Conservation (phyloP, 2,329 filamentous ascomycete genomes). For the Gliomastix tumulicola region DNA sequence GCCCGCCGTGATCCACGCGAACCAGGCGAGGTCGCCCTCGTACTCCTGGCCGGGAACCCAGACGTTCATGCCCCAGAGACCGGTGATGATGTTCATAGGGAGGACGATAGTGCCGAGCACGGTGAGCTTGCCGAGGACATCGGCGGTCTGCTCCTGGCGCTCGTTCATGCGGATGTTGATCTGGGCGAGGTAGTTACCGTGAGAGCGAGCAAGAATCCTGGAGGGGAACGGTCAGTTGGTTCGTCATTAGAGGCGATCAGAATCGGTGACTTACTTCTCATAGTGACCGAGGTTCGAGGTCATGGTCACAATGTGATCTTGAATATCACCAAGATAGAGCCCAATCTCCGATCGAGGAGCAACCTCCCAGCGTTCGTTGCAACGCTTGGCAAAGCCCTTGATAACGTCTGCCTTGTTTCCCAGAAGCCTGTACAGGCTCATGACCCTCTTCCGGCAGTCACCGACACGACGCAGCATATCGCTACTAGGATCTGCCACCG, state of each 20-base stretch:
- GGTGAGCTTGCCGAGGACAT: conserved; percentile 89
- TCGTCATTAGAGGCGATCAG: not conserved
- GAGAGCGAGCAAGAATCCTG: conserved; percentile 82
- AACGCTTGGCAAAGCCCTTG: conserved; percentile 96
- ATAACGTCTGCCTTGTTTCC: conserved; percentile 99
- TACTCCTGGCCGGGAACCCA: conserved; percentile 88
- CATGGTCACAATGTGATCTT: conserved; percentile 99
- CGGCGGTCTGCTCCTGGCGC: conserved; percentile 88
- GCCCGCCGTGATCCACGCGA: conserved; percentile 66
- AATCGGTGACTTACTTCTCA: conserved; percentile 64
- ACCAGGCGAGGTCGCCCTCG: conserved; percentile 70
- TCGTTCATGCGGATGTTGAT: conserved; percentile 99
- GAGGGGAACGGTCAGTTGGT: not conserved
- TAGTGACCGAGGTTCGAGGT: conserved; percentile 93
- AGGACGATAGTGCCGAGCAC: conserved; percentile 95
- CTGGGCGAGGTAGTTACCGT: conserved; percentile 97
- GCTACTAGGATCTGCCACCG: conserved; percentile 42
- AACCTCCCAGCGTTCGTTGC: conserved; percentile 97
- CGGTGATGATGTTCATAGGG: conserved; percentile 98
- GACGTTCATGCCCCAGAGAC: conserved; percentile 98
- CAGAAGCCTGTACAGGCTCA: conserved; percentile 85
- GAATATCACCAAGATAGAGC: conserved; percentile 95
- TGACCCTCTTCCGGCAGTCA: conserved; percentile 93
- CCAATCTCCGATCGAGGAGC: conserved; percentile 93
- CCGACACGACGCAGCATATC: conserved; percentile 92